Evolutionary conservation across 257 asterid species (phyloP), one percentile per base, ranked within the genome.

Genomic region (Mentha longifolia): DNA sequence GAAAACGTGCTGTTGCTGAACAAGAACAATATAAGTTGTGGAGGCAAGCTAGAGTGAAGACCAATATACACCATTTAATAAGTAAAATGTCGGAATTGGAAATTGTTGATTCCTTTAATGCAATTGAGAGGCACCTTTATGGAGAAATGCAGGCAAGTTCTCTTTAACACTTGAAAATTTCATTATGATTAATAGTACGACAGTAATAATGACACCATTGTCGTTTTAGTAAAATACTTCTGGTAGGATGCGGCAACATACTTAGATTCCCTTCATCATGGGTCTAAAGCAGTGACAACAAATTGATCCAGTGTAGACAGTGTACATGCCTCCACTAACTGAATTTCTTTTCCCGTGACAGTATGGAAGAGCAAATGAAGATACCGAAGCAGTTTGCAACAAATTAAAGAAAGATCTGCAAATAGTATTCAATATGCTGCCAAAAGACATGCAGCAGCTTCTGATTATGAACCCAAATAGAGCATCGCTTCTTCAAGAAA

Each of bases 1-100:
- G 99, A 76, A 94, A 87, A 81, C 95, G 97, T 62, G 95, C 95
- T 78, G 92, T 89, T 84, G 95, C 96, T 66, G 97, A 91, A 85
- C 92, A 91, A 81, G 97, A 94, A 76, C 97, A 94, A 60, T 82
- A 80, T 76, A 89, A 86, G 76, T 55, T 89, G 70, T 94, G 97
- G 97, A 86, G 96, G 75, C 93, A 91, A 79, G 99, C 96, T 71
- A 88, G 97, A 79, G 64, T 88, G 81, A 91, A 83, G 79, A 80
- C 87, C 41, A 81, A 87, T 78, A 86, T 94, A 83, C 87, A 81
- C 57, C 82, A 83, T 75, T 75, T 85, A 69, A 79, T 91, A 50
- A 77, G 87, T 63, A 77, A 50, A 70, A 82, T 91, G 97, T 88
- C 97, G 31, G 99, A 94, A 84, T 63, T 94, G 82, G 97, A 94